Evolutionary conservation across 2,329 filamentous ascomycete species (phyloP).

Genomic region (Aphanoascus verrucosus): DNA sequence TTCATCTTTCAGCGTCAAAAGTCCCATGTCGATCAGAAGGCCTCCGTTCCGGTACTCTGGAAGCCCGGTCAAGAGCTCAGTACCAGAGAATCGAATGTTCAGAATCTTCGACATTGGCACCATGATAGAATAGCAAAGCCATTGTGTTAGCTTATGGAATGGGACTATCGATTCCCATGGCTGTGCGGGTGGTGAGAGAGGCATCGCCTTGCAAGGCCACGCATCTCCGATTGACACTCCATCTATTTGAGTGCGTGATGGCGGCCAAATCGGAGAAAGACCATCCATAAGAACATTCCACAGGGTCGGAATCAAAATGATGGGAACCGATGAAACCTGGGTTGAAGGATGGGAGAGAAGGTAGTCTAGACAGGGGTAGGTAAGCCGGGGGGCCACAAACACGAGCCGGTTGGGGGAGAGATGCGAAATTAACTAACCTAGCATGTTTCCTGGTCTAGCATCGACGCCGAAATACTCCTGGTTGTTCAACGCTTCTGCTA

Average conservation of each 20-base stretch:
- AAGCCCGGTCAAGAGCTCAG: constrained; percentile 72
- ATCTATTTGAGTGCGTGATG: constrained; percentile 74
- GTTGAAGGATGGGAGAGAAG: constrained; percentile 86
- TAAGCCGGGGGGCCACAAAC: constrained; percentile 3
- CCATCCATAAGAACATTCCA: constrained; percentile 89
- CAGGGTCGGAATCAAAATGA: constrained; percentile 74
- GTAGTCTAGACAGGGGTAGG: constrained; percentile 52
- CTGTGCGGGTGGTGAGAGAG: constrained; percentile 51
- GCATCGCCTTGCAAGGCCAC: constrained; percentile 81
- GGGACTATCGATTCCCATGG: constrained; percentile 75
- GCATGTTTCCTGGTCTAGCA: constrained; percentile 83
- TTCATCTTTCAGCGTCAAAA: constrained; percentile 61
- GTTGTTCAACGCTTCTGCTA: constrained; percentile 68
- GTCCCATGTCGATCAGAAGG: constrained; percentile 71
- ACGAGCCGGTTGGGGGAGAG: constrained; percentile 2
- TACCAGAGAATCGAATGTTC: constrained; percentile 67
- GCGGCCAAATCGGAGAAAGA: constrained; percentile 77
- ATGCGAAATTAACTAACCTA: constrained; percentile 50
- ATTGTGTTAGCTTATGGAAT: constrained; percentile 90
- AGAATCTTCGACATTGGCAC: constrained; percentile 76
- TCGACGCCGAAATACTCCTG: constrained; percentile 73
- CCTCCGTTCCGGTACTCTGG: constrained; percentile 91
- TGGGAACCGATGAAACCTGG: constrained; percentile 75
- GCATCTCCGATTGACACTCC: constrained; percentile 82
- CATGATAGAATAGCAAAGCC: constrained; percentile 91